Percentiles rank a stretch among this genome's conserved stretches.
Evolutionary conservation across 2,329 filamentous ascomycete genomes (phyloP).

Genomic region (Penicillium aurantiogriseum): DNA sequence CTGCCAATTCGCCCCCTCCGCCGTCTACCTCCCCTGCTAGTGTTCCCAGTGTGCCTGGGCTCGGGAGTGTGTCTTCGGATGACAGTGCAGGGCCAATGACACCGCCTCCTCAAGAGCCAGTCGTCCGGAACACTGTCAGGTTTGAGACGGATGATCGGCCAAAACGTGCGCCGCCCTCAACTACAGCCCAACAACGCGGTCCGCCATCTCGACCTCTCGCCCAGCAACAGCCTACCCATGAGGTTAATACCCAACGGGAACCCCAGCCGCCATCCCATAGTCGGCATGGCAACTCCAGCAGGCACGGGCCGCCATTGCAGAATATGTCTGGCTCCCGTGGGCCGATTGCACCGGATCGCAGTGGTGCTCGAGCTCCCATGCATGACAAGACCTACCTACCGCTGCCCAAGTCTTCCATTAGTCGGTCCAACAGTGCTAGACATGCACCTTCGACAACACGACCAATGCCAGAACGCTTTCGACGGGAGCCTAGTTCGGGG

Average conservation of each 20-base stretch:
- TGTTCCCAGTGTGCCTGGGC: constrained; percentile 18
- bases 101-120: constrained; percentile 25
- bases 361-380: constrained; percentile 9
- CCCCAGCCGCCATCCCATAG: constrained; percentile 5
- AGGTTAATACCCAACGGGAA: constrained; percentile 1
- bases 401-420: constrained; percentile 3
- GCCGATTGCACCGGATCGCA: constrained; percentile 9
- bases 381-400: background rate
- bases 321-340: constrained; percentile 9
- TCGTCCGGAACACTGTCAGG: constrained; percentile 6
- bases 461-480: constrained; percentile 6
- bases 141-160: background rate
- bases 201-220: constrained; percentile 4
- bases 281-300: background rate
- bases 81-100: constrained; percentile 30
- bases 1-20: constrained; percentile 26
- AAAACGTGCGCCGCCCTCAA: background rate
- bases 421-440: constrained; percentile 24
- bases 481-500: constrained; percentile 17
- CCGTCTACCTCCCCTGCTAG: constrained; percentile 13
- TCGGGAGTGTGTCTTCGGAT: constrained; percentile 28
- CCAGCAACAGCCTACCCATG: constrained; percentile 6
- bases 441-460: constrained; percentile 7
- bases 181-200: constrained; percentile 12
- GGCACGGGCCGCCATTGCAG: constrained; percentile 2